Evolutionary conservation across 2,329 filamentous ascomycete genomes (phyloP).

Genomic region (Diaporthe sp.): DNA sequence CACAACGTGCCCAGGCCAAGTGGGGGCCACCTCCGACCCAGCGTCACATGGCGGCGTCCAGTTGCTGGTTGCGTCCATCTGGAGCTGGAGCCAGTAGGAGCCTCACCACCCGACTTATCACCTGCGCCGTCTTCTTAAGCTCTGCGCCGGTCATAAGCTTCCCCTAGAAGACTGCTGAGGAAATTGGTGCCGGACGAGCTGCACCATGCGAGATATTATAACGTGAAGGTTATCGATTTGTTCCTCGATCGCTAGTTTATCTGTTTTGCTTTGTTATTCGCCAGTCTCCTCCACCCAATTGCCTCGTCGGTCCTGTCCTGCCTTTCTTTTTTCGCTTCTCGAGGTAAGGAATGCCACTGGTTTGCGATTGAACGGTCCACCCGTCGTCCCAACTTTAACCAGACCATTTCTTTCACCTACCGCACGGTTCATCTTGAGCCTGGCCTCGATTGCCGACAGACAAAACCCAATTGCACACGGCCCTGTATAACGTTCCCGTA

Average conservation of each 20-base stretch:
- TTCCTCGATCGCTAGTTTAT: neutral
- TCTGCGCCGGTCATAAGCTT: neutral
- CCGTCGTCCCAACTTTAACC: neutral
- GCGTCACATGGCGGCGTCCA: constrained; percentile 24
- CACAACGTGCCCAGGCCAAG: constrained; percentile 27
- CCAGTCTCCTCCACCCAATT: neutral
- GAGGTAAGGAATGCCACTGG: constrained; percentile 7
- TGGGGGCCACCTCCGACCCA: constrained; percentile 19
- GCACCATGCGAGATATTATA: neutral
- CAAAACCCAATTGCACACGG: neutral
- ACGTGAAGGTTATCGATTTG: neutral
- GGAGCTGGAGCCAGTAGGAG: neutral
- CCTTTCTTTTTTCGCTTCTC: neutral
- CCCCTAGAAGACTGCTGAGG: neutral
- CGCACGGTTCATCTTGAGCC: neutral
- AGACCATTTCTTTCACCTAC: neutral
- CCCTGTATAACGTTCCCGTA: neutral
- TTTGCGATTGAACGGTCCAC: neutral
- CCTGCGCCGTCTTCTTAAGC: neutral
- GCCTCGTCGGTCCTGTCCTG: neutral
- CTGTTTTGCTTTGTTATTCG: neutral
- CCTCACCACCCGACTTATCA: neutral
- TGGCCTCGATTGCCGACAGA: neutral
- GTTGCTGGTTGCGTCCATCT: neutral
- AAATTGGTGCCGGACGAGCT: neutral